Percentiles rank a stretch among this genome's conserved stretches.
phyloP scores from a whole-genome alignment of 306 rosid species.

The Vigna hirtella region DNA sequence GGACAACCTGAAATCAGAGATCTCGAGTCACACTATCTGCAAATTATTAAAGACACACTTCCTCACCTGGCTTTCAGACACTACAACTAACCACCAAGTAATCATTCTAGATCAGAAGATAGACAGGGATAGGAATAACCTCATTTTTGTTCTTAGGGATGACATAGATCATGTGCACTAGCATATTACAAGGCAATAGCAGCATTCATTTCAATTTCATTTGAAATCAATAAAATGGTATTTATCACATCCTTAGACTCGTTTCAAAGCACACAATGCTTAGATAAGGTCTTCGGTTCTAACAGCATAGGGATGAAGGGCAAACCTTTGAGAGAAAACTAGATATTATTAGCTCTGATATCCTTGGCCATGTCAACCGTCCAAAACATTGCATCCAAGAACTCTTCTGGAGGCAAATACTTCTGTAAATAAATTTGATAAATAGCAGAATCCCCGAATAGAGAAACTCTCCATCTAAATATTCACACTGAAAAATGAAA shows the following conservation, averaged over 20 bases:
- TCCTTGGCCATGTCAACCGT: conserved; percentile 89
- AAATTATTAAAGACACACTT: conserved; percentile 17
- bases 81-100: conserved; percentile 28
- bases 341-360: conserved; percentile 87
- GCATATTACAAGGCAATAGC: conserved; percentile 24
- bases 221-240: conserved; percentile 31
- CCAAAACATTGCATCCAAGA: conserved; percentile 86
- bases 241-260: conserved; percentile 32
- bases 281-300: conserved; percentile 18
- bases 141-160: conserved; percentile 17
- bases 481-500: conserved; percentile 62
- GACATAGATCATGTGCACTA: conserved; percentile 12
- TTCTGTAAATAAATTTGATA: conserved; percentile 65
- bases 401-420: conserved; percentile 69
- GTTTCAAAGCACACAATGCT: conserved; percentile 35
- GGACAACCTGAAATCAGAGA: conserved; percentile 82
- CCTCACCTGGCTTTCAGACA: conserved; percentile 29
- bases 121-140: conserved; percentile 12
- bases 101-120: conserved; percentile 28
- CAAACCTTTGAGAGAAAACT: conserved; percentile 89
- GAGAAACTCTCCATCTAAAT: conserved; percentile 65
- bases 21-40: conserved; percentile 38
- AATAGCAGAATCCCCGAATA: conserved; percentile 69
- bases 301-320: conserved; percentile 19
- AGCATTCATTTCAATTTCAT: conserved; percentile 39